Conservation (phyloP, 441 rosid genomes). For the Brassica hybrid region DNA sequence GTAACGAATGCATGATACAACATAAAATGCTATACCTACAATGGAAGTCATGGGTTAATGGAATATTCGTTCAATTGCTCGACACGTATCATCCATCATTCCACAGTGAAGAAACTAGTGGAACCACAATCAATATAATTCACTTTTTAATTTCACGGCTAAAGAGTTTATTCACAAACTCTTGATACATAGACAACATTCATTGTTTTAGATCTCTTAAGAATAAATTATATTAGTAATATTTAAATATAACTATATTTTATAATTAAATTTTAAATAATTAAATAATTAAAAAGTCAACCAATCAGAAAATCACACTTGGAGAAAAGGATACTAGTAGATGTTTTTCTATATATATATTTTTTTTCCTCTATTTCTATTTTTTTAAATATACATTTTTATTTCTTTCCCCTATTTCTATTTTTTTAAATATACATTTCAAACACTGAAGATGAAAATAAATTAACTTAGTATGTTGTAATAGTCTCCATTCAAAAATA, state of each 20-base stretch:
- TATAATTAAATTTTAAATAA: too few species aligned
- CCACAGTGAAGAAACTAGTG: conserved; percentile 27
- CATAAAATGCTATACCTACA: conserved; percentile 1
- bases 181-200: too few species aligned
- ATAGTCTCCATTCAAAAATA: background rate
- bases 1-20: conserved; percentile 12
- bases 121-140: conserved; percentile 19
- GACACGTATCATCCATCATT: conserved; percentile 33
- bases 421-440: too few species aligned
- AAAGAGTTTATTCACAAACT: background rate
- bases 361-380: too few species aligned
- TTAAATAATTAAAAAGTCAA: too few species aligned
- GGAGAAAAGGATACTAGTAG: background rate
- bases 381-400: too few species aligned
- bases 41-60: background rate
- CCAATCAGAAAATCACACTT: background rate
- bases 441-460: background rate
- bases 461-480: background rate
- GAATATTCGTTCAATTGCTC: background rate
- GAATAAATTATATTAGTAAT: too few species aligned
- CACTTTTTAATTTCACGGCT: too few species aligned
- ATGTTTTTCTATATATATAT: too few species aligned
- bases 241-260: too few species aligned
- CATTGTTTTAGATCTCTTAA: too few species aligned
- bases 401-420: too few species aligned